phyloP scores from a whole-genome alignment of 179 eudicot species.

The Beta corolliflora region DNA sequence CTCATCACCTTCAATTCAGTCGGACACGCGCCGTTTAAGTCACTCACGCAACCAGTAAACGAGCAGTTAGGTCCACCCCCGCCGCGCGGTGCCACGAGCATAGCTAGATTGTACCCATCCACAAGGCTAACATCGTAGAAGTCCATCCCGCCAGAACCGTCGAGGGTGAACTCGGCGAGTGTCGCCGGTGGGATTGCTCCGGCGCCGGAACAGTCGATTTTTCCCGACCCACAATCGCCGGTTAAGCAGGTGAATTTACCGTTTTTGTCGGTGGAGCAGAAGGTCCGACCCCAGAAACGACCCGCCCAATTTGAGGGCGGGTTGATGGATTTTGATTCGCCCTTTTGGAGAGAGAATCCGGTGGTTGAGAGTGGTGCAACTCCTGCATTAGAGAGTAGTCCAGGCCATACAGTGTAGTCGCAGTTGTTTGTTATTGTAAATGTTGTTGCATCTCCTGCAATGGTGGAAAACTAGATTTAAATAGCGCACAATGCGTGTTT shows the following conservation, averaged over 20 bases:
- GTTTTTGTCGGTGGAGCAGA: constrained; percentile 51
- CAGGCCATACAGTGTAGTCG: constrained; percentile 79
- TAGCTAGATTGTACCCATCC: constrained; percentile 84
- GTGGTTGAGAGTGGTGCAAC: constrained; percentile 53
- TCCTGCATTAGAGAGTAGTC: constrained; percentile 76
- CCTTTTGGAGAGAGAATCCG: constrained; percentile 65
- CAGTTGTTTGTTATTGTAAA: constrained; percentile 75
- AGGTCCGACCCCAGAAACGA: constrained; percentile 82
- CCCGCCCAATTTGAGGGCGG: constrained; percentile 76
- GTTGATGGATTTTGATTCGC: constrained; percentile 44
- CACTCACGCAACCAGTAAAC: constrained; percentile 59
- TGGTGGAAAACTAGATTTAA: neutral
- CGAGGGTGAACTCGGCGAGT: constrained; percentile 79
- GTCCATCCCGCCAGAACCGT: constrained; percentile 62
- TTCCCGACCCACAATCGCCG: constrained; percentile 86
- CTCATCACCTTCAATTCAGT: constrained; percentile 58
- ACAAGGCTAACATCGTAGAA: constrained; percentile 90
- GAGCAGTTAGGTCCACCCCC: constrained; percentile 67
- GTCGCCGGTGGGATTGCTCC: constrained; percentile 74
- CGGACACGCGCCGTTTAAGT: constrained; percentile 75
- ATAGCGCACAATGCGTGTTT: too few species aligned
- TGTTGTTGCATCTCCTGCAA: constrained; percentile 41
- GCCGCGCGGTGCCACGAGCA: constrained; percentile 72
- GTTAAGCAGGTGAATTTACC: constrained; percentile 68
- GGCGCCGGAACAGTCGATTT: constrained; percentile 60